Evolutionary conservation across 2,329 filamentous ascomycete genomes (phyloP).

Genomic region (Penicillium sp.): DNA sequence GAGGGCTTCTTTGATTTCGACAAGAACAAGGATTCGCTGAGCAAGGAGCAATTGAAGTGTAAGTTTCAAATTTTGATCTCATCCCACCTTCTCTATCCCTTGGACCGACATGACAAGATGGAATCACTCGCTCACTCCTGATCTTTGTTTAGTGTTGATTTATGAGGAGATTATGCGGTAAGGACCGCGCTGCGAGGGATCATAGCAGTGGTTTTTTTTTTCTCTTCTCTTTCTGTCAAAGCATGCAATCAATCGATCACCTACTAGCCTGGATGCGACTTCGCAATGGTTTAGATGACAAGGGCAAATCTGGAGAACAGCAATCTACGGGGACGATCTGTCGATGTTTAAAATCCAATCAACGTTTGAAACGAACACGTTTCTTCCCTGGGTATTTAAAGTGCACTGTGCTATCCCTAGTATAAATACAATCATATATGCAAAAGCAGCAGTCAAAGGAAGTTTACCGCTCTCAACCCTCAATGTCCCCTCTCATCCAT

Average conservation of each 20-base stretch:
- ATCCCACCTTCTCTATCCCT: neutral
- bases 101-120: neutral
- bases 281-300: slow-evolving; percentile 4
- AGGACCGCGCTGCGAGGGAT: neutral
- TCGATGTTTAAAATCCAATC: neutral
- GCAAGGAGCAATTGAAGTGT: slow-evolving; percentile 97
- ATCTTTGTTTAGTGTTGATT: slow-evolving; percentile 66
- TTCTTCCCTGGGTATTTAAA: neutral
- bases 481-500: slow-evolving; percentile 28
- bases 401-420: neutral
- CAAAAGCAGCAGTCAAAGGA: neutral
- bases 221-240: slow-evolving; percentile 6
- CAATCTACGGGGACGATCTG: neutral
- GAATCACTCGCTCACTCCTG: slow-evolving; percentile 17
- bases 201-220: neutral
- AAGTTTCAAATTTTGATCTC: slow-evolving; percentile 22
- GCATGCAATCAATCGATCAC: slow-evolving; percentile 9
- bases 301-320: neutral
- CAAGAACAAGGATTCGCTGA: slow-evolving; percentile 98
- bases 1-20: slow-evolving; percentile 99
- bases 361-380: neutral
- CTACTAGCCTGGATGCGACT: neutral
- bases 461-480: too few relatives aligned
- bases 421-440: slow-evolving; percentile 1
- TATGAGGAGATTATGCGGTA: slow-evolving; percentile 94